These are phyloP conservation scores for Cryptococcus amylolentus DNA, from an alignment of 1,284 basidiomycete species.

Conservation along the genomic window DNA sequence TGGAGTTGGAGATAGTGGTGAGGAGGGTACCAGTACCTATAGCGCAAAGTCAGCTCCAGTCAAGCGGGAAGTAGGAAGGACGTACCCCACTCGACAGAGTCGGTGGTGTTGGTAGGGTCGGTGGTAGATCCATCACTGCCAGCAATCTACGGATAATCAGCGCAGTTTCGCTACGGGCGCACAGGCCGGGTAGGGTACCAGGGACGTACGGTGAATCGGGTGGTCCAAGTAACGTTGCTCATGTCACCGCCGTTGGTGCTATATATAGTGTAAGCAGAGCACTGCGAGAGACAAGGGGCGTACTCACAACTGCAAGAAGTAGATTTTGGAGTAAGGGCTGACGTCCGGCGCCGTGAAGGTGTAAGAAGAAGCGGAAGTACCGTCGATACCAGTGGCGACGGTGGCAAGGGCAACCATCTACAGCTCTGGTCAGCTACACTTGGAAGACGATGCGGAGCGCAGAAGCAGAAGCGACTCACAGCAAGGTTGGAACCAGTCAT, in stretches of 20 bases:
- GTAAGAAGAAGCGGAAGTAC: slow-evolving; percentile 26
- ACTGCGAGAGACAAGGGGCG: not conserved
- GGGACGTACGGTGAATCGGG: slow-evolving; percentile 46
- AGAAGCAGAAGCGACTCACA: slow-evolving; percentile 9
- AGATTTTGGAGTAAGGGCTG: slow-evolving; percentile 48
- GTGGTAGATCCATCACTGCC: slow-evolving; percentile 38
- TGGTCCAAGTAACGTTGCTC: slow-evolving; percentile 41
- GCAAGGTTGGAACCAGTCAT: slow-evolving; percentile 47
- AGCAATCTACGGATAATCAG: slow-evolving; percentile 31
- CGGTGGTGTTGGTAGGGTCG: slow-evolving; percentile 39
- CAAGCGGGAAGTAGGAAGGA: not conserved
- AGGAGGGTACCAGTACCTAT: slow-evolving; percentile 28
- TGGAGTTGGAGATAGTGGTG: slow-evolving; percentile 12
- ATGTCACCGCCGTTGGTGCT: slow-evolving; percentile 31
- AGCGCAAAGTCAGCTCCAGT: not conserved
- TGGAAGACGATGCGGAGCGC: not conserved
- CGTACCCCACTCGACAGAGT: slow-evolving; percentile 41
- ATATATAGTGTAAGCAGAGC: not conserved
- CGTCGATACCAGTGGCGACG: slow-evolving; percentile 43
- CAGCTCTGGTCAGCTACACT: not conserved
- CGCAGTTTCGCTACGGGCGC: not conserved
- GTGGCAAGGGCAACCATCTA: slow-evolving; percentile 20
- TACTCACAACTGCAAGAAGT: slow-evolving; percentile 48
- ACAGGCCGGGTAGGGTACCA: not conserved
- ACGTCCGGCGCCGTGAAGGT: slow-evolving; percentile 42